Conservation (phyloP, 495 filamentous ascomycete species). For the Penicillium simplicissimum region DNA sequence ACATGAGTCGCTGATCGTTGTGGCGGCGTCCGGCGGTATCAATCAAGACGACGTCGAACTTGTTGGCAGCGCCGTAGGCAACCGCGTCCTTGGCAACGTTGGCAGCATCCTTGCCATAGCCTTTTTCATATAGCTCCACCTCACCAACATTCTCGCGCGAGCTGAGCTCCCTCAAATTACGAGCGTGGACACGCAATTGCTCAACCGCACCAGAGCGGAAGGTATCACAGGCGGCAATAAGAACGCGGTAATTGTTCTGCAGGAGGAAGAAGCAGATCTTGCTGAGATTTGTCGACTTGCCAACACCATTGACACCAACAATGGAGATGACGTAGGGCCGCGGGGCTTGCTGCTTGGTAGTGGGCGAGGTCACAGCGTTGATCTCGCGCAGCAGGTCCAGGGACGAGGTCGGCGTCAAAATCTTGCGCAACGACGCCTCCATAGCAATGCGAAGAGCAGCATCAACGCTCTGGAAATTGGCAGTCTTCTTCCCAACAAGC, state of each 20-base stretch:
- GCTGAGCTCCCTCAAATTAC: slow-evolving; percentile 84
- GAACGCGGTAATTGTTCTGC: slow-evolving; percentile 93
- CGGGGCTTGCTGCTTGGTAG: slow-evolving; percentile 48
- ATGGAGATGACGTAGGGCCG: slow-evolving; percentile 96
- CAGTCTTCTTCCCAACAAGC: slow-evolving; percentile 87
- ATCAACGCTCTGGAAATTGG: slow-evolving; percentile 89
- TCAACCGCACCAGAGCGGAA: slow-evolving; percentile 98
- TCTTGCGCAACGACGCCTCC: slow-evolving; percentile 87
- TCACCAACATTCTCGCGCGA: slow-evolving; percentile 73
- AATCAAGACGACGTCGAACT: slow-evolving; percentile 92
- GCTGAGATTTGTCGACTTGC: slow-evolving; percentile 93
- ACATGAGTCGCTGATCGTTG: slow-evolving; percentile 95
- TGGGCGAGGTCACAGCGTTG: slow-evolving; percentile 68
- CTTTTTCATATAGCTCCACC: slow-evolving; percentile 92
- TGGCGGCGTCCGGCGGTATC: slow-evolving; percentile 94
- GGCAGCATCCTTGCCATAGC: slow-evolving; percentile 96
- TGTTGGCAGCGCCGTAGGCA: slow-evolving; percentile 66
- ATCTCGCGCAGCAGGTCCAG: slow-evolving; percentile 94
- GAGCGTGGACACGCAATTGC: slow-evolving; percentile 90
- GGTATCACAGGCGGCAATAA: slow-evolving; percentile 94
- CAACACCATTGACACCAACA: slow-evolving; percentile 96
- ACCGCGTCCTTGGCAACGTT: slow-evolving; percentile 95
- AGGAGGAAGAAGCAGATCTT: slow-evolving; percentile 97
- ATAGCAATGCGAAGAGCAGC: slow-evolving; percentile 78
- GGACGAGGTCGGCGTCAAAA: slow-evolving; percentile 92